Percentiles rank a stretch among this genome's conserved stretches.
These are phyloP conservation scores for Colletotrichum graminicola DNA, from an alignment of 2,329 filamentous ascomycete species.

Conservation along the genomic window DNA sequence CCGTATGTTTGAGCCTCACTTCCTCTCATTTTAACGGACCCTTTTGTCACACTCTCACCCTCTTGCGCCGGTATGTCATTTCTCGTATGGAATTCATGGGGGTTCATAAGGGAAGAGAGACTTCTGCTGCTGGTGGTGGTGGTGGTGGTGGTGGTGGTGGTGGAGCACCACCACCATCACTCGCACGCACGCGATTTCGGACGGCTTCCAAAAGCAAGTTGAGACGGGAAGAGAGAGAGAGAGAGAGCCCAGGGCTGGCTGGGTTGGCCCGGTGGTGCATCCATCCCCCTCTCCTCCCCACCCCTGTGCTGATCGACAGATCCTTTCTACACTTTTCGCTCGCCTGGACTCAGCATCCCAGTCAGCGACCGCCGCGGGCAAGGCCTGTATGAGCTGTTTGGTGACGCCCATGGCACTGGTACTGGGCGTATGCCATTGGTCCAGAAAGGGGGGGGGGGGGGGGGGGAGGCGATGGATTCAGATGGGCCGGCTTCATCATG, in stretches of 20 bases:
- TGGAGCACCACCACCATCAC: neutral
- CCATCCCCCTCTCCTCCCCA: neutral
- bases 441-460: neutral
- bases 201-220: slow-evolving; percentile 36
- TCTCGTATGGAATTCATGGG: neutral
- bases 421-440: slow-evolving; percentile 27
- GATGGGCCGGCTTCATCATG: slow-evolving; percentile 15
- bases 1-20: slow-evolving; percentile 34
- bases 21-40: slow-evolving; percentile 6
- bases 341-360: slow-evolving; percentile 24
- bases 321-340: slow-evolving; percentile 34
- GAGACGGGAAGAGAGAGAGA: slow-evolving; percentile 26
- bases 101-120: neutral
- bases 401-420: slow-evolving; percentile 35
- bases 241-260: slow-evolving; percentile 12
- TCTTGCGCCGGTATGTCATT: slow-evolving; percentile 20
- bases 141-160: slow-evolving; percentile 10
- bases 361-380: slow-evolving; percentile 16
- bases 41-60: no score
- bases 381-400: slow-evolving; percentile 18
- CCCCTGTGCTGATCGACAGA: slow-evolving; percentile 43
- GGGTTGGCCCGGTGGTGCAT: slow-evolving; percentile 18
- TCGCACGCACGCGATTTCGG: neutral
- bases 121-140: neutral
- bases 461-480: neutral